Conservation (phyloP, 257 asterid species). For the Solanum bulbocastanum region DNA sequence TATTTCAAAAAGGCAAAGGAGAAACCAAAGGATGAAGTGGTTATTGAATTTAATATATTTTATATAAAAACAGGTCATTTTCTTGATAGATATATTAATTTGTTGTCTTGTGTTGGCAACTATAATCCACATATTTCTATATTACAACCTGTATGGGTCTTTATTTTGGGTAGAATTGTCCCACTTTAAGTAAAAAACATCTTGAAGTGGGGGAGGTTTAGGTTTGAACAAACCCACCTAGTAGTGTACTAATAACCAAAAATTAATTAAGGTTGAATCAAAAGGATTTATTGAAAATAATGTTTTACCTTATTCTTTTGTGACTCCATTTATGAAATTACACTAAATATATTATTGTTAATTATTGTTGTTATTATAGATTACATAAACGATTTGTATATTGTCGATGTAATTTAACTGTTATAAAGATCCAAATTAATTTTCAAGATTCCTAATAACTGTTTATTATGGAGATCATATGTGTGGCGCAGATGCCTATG, state of each 20-base stretch:
- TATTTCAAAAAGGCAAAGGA: neutral
- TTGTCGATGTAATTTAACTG: neutral
- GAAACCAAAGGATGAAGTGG: neutral
- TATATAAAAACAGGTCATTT: slow-evolving; percentile 4
- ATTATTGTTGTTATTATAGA: neutral
- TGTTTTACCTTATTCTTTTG: neutral
- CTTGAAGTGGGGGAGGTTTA: neutral
- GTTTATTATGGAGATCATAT: neutral
- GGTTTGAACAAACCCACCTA: neutral
- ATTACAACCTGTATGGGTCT: neutral
- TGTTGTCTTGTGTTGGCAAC: neutral
- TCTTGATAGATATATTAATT: neutral
- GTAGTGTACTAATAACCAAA: neutral
- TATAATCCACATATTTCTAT: neutral
- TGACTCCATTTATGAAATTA: neutral
- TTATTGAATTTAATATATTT: neutral
- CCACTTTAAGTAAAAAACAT: neutral
- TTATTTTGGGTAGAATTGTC: neutral
- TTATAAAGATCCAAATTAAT: neutral
- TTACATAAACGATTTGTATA: neutral
- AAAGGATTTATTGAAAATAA: neutral
- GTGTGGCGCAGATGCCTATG: neutral
- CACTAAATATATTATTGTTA: neutral
- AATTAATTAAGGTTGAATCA: neutral
- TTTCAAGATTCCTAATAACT: neutral